Evolutionary conservation across 179 eudicot genomes (phyloP), one percentile per base, ranked within the genome.

Genomic region (Camellia oleifera): DNA sequence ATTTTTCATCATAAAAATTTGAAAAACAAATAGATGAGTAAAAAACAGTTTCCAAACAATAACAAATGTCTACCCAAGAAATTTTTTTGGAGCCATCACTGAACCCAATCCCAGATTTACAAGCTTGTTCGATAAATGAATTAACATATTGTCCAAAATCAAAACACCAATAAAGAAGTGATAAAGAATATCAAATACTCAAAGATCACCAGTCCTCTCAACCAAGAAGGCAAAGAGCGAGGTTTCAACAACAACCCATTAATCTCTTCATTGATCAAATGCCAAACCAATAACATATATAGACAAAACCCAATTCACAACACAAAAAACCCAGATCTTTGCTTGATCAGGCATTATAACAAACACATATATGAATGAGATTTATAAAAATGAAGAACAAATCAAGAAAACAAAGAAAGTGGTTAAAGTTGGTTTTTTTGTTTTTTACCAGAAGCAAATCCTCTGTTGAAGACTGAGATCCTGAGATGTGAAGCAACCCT

Each of bases 401-500:
- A 23, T 7, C 77, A 46, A 78, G 50, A 78, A 69, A 23, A 13
- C 11, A 71, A 26, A 67, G 74, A n/a, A 65, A 62, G 2, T 58
- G 11, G 26, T 7, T n/a, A 18, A 11, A 56, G 15, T 11, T 7
- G 66, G 61, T 53, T 69, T 26, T 26, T 26, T 26, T 26, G 0
- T 26, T 26, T 26, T 26, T 26, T 86, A 93, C 97, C 97, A 84
- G 95, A 86, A 75, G 97, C 87, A 82, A 85, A 92, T 14, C 88
- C 87, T 85, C 97, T 82, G 78, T 85, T 84, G 57, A 83, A 87
- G 58, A 85, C 80, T 18, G 97, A 90, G 90, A 88, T 83, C 86
- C 86, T 89, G 75, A 92, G 91, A 50, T 84, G 85, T 5, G 98
- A 88, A 84, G 91, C 93, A 74, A 90, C 88, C 83, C 60, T 92